phyloP scores from a whole-genome alignment of 257 asterid species.

The Salvia rosmarinus region DNA sequence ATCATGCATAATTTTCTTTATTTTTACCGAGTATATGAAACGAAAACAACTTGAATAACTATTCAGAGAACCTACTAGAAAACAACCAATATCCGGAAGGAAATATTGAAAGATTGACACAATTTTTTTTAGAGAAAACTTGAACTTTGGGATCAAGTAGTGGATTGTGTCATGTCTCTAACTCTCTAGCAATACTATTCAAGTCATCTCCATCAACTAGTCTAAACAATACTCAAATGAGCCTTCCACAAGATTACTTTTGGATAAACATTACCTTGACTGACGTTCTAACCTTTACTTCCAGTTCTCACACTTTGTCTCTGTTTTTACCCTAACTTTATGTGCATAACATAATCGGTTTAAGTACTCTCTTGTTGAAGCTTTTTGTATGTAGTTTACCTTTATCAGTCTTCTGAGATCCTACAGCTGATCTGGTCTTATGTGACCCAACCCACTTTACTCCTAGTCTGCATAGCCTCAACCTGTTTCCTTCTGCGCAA shows the following conservation, averaged over 20 bases:
- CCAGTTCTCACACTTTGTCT: constrained; percentile 4
- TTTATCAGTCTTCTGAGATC: constrained; percentile 9
- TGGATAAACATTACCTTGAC: constrained; percentile 10
- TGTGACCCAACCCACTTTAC: constrained; percentile 1
- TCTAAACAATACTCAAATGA: not conserved
- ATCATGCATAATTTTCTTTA: too few relatives aligned
- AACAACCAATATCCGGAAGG: not conserved
- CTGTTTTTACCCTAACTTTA: constrained; percentile 5
- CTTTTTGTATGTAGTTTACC: not conserved
- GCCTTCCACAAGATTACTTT: constrained; percentile 1
- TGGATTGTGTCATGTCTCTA: not conserved
- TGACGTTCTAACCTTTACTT: constrained; percentile 6
- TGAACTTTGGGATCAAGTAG: not conserved
- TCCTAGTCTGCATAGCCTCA: constrained; percentile 8
- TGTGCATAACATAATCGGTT: not conserved
- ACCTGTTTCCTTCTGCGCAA: not conserved
- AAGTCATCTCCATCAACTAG: not conserved
- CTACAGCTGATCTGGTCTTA: constrained; percentile 20
- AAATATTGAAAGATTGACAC: not conserved
- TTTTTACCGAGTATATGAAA: too few relatives aligned
- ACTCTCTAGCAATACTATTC: not conserved
- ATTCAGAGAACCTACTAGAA: not conserved
- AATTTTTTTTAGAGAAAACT: not conserved
- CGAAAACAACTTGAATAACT: not conserved
- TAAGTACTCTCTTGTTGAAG: not conserved